Evolutionary conservation across 768 basidiomycete species (phyloP), one percentile per base, ranked within the genome.

Genomic region (Strobilomyces confusus): DNA sequence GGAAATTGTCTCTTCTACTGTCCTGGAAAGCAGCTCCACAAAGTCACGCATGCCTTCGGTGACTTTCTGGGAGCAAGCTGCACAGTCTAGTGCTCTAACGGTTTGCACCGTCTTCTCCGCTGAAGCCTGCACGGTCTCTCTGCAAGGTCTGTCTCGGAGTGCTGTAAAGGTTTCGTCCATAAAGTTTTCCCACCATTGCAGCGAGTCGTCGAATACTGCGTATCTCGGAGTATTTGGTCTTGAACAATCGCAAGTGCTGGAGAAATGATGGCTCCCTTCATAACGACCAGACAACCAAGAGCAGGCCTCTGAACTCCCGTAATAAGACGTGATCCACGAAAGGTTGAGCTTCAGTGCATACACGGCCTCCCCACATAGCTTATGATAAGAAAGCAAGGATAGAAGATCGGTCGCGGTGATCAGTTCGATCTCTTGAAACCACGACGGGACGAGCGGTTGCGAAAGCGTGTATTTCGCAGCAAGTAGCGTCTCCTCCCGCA

Each of bases 361-460:
- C 7, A 58, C 54, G 9, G 59, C 63, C 0, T 58, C 37, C 0
- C 58, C 44, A 8, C 65, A 69, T 2, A 40, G 1, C 9, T 23
- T 14, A 25, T 63, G 66, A 25, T 69, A 61, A 42, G 43, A 57
- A 44, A 66, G 56, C 17, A 72, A 37, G 0, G 55, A 37, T 19
- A 70, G 64, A 4, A 73, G 50, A 13, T 65, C 63, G 1, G 52
- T 14, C 0, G 65, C 66, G 1, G 62, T 58, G 49, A 74, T 59
- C 19, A 67, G 19, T 1, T 57, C 55, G 1, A 74, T 29, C 29
- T 29, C 29, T 29, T 29, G 29, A 29, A 29, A 29, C 29, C 62
- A 60, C 5, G 48, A 41, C 1, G 67, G 61, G 12, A 63, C 44
- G 33, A 71, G 56, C 3, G 69, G 64, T 26, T 64, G 49, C 14